Evolutionary conservation across 1,284 basidiomycete genomes (phyloP), one percentile per base, ranked within the genome.

Genomic region (Termitomyces sp.): DNA sequence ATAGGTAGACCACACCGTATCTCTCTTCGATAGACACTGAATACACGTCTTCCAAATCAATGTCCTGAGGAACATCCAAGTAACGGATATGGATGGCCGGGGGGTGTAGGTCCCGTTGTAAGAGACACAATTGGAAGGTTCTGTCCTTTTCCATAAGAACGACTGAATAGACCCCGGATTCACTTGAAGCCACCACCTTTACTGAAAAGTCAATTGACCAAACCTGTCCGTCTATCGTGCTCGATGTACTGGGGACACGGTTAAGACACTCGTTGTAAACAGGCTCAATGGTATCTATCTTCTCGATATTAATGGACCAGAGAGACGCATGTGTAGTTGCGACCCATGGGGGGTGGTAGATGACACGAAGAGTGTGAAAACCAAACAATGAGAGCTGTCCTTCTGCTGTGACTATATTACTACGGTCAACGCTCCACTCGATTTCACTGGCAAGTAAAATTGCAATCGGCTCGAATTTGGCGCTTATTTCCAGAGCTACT

Each of bases 1-100:
- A 58, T 21, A 56, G 50, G 44, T 53, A 53, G 2, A 56, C 40
- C 11, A 52, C 47, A 10, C 57, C 57, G 14, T 21, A 40, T 13
- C 52, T 51, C 39, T 58, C 55, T n/a, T 58, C 57, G 8, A 58
- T 52, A 13, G 55, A 54, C 3, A 56, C n/a, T 1, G 19, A 7
- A 18, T 44, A 49, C 19, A 58, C 46, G 21, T 54, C 18, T 21
- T 35, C 11, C 18, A 56, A 8, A 28, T 44, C 14, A 26, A 58
- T 48, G 44, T 47, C 50, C n/a, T n/a, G 21, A 3, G 57, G 57
- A 5, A 58, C 24, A 2, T 46, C 47, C 13, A 56, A 45, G 9
- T 13, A 21, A 31, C 54, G 31, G 3, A 38, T 6, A 9, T 50
- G 35, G 18, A 52, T 39, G 1, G 5, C 26, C 31, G 42, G 18